Percentiles rank a stretch among this genome's conserved stretches.
phyloP scores from a whole-genome alignment of 1,284 basidiomycete species.

The Rhodotorula sp. region DNA sequence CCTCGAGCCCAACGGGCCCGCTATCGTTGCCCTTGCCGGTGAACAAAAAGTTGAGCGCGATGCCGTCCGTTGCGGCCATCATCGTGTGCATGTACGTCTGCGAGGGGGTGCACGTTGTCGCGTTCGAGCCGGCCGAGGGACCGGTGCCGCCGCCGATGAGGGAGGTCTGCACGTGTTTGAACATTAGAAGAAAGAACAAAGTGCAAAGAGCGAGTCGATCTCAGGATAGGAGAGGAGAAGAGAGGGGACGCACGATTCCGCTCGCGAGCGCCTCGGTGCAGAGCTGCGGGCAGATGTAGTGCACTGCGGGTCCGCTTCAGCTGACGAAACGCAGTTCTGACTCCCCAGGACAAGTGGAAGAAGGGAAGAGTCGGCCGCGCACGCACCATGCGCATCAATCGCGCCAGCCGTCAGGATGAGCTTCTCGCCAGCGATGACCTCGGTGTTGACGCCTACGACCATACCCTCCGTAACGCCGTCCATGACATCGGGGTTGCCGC shows the following conservation, averaged over 20 bases:
- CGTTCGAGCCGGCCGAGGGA: constrained; percentile 83
- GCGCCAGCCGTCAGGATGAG: constrained; percentile 91
- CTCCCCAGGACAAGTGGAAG: background rate
- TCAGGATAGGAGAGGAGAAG: background rate
- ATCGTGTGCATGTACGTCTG: constrained; percentile 83
- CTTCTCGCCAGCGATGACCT: constrained; percentile 93
- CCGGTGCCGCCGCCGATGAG: constrained; percentile 68
- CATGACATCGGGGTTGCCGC: constrained; percentile 96
- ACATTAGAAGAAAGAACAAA: too few relatives aligned
- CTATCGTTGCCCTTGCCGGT: constrained; percentile 77
- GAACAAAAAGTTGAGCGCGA: constrained; percentile 83
- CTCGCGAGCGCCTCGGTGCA: constrained; percentile 57
- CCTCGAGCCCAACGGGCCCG: constrained; percentile 67
- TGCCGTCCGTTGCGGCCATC: constrained; percentile 81
- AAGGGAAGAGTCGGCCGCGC: background rate
- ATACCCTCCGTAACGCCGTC: constrained; percentile 72
- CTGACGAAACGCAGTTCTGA: too few relatives aligned
- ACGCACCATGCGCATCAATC: constrained; percentile 84
- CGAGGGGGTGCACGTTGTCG: constrained; percentile 92
- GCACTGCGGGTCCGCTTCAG: constrained; percentile 28
- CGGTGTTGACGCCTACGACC: constrained; percentile 81
- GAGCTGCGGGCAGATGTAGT: constrained; percentile 92
- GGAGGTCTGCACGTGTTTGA: constrained; percentile 47
- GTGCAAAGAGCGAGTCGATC: background rate
- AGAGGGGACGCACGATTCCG: constrained; percentile 19